Base-by-base conservation (phyloP, 768 basidiomycete genomes). In the Peribolospora baueri region DNA sequence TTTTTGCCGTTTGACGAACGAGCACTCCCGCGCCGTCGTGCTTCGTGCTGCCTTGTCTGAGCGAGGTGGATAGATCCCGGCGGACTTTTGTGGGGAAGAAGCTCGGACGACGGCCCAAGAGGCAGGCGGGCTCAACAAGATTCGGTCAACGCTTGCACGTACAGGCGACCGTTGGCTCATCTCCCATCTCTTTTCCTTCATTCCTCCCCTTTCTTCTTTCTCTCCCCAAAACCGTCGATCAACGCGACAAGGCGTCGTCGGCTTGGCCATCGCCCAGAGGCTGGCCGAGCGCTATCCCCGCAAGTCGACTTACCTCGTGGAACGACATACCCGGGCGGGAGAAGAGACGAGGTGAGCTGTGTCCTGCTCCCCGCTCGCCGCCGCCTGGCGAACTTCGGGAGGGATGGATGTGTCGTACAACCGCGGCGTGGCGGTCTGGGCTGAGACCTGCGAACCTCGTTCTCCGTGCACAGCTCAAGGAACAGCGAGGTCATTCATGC, bases 201-300 rank as follows among this genome's bases (percentile, higher is more conserved):
- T 46, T 8, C 37, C 14, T 37, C 25, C 14, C 5, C 7, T 9
- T 8, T 36, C 48, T 48, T 43, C 3, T 49, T 45, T 42, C 40
- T 6, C n/a, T 14, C 46, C 3, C 47, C 5, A 3, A 9, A 42
- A 36, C 40, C 13, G 5, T 52, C 53, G 25, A 14, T 42, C 10
- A 40, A 6, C 5, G 39, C 45, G n/a, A 46, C 7, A 56, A 83
- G 81, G 85, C 54, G 79, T 83, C 0, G 74, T 90, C 11, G 91
- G 91, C 0, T 73, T 98, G 42, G 84, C 87, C 0, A 75, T 91
- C 51, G 84, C 86, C 0, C 79, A 82, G 56, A 73, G 76, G 5
- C 70, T 98, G 7, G 75, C 75, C 5, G 72, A 74, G 42, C 70
- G 70, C 7, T 81, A 81, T 61, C 78, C 77, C 2, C 65, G 70